Percentiles rank a stretch among this genome's conserved stretches.
phyloP scores from a whole-genome alignment of 495 filamentous ascomycete species.

The Durotheca rogersii region DNA sequence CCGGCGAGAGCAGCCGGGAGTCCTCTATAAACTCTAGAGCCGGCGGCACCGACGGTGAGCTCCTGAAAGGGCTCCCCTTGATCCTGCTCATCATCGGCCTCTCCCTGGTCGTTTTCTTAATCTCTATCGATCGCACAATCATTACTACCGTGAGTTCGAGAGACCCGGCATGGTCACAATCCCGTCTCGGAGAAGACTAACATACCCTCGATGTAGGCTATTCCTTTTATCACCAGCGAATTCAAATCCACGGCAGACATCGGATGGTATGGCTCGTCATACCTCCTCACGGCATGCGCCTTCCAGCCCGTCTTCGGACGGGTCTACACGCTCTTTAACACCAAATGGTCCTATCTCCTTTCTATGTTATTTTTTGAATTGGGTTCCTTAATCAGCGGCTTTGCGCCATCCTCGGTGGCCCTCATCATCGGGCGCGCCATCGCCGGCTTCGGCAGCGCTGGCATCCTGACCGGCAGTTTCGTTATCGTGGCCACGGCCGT shows the following conservation, averaged over 20 bases:
- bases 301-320: constrained; percentile 67
- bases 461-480: constrained; percentile 44
- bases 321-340: constrained; percentile 53
- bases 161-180: neutral
- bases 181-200: no score
- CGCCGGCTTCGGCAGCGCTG: constrained; percentile 52
- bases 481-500: constrained; percentile 51
- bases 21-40: constrained; percentile 9
- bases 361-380: constrained; percentile 49
- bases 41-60: constrained; percentile 22
- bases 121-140: constrained; percentile 47
- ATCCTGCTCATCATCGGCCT: constrained; percentile 37
- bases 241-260: constrained; percentile 72
- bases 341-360: constrained; percentile 47
- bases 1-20: constrained; percentile 17
- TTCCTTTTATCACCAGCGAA: constrained; percentile 49
- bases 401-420: constrained; percentile 49
- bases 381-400: constrained; percentile 58
- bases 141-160: constrained; percentile 42
- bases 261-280: constrained; percentile 68
- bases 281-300: constrained; percentile 36
- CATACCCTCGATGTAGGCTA: constrained; percentile 19
- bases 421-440: constrained; percentile 61
- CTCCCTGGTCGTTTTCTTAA: constrained; percentile 42
- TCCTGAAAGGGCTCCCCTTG: constrained; percentile 35